Evolutionary conservation across 2,329 filamentous ascomycete species (phyloP).

Genomic region (Fusarium pseudocircinatum): DNA sequence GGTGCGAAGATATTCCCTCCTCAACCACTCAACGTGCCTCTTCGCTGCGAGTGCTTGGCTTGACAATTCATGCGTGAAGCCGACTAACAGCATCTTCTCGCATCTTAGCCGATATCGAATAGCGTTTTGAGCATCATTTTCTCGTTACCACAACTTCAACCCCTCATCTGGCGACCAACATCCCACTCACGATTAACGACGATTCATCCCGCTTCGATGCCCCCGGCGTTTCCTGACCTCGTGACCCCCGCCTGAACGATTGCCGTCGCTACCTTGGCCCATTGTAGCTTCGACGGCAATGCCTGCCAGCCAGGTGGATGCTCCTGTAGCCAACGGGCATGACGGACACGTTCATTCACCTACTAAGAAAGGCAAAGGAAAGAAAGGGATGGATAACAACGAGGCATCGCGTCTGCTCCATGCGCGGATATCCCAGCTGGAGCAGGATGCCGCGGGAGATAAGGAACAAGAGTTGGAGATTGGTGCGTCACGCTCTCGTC

Average conservation of each 20-base stretch:
- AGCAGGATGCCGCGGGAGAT: slow-evolving; percentile 90
- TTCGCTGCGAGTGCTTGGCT: slow-evolving; percentile 24
- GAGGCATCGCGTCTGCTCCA: slow-evolving; percentile 93
- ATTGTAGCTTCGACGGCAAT: slow-evolving; percentile 44
- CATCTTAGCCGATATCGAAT: slow-evolving; percentile 22
- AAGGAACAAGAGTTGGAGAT: slow-evolving; percentile 97
- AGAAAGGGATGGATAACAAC: slow-evolving; percentile 84
- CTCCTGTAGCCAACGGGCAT: slow-evolving; percentile 55
- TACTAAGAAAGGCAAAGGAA: slow-evolving; percentile 82
- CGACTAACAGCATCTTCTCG: slow-evolving; percentile 31
- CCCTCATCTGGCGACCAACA: slow-evolving; percentile 17
- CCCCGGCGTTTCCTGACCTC: slow-evolving; percentile 28
- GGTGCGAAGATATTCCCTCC: slow-evolving; percentile 33
- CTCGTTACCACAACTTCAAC: slow-evolving; percentile 11
- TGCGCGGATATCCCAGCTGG: slow-evolving; percentile 93
- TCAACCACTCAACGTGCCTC: slow-evolving; percentile 24
- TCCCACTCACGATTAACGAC: slow-evolving; percentile 23
- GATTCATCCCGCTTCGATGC: slow-evolving; percentile 38
- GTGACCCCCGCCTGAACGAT: slow-evolving; percentile 36
- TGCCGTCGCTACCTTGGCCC: slow-evolving; percentile 25
- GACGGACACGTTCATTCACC: slow-evolving; percentile 53
- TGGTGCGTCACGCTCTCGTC: slow-evolving; percentile 64
- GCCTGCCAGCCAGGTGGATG: slow-evolving; percentile 54
- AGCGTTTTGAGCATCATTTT: slow-evolving; percentile 13
- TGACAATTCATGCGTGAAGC: slow-evolving; percentile 32